Evolutionary conservation across 805 yeast species (phyloP), one percentile per base, ranked within the genome.

Genomic region (Teunomyces panamensis): DNA sequence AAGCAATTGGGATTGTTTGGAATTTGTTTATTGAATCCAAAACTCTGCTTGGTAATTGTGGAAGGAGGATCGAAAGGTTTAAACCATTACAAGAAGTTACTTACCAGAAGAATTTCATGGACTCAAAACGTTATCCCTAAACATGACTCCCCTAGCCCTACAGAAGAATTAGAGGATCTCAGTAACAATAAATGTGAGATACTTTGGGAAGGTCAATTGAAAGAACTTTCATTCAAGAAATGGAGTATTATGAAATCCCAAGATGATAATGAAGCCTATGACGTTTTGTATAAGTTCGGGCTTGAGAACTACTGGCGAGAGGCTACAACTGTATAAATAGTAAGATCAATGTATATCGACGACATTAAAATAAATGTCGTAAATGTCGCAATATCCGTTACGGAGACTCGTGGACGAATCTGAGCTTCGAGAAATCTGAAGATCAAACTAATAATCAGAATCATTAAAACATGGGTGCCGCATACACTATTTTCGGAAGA

Each of bases 161-260:
- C 50, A 2, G 52, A 39, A 9, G 49, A 44, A 3, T 47, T 20
- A 32, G 58, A 73, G 9, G 79, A 80, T 51, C 59, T 80, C 42
- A 50, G 65, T 0, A 52, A 53, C 0, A 84, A 83, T 54, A 59
- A 60, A 45, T 78, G 86, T 49, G 56, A 58, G 2, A 53, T 83
- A 14, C 51, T 85, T 2, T 89, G 96, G 96, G 84, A 80, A 50
- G 96, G 96, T 0, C 79, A 78, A 53, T 50, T 87, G 34, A 62
- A 65, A 32, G 74, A 73, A 1, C 60, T 77, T 9, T 74, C 74
- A 46, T 89, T 89, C 62, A 74, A 74, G 39, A 79, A 77, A 55
- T 91, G 96, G 95, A 79, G 87, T 2, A 71, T 81, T 39, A 81
- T 80, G 65, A 67, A 75, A 42, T 77, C 85, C 8, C 63, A 68